These are phyloP conservation scores for Dioscorea cayenensis DNA, from an alignment of 116 monocot species.

Conservation along the genomic window DNA sequence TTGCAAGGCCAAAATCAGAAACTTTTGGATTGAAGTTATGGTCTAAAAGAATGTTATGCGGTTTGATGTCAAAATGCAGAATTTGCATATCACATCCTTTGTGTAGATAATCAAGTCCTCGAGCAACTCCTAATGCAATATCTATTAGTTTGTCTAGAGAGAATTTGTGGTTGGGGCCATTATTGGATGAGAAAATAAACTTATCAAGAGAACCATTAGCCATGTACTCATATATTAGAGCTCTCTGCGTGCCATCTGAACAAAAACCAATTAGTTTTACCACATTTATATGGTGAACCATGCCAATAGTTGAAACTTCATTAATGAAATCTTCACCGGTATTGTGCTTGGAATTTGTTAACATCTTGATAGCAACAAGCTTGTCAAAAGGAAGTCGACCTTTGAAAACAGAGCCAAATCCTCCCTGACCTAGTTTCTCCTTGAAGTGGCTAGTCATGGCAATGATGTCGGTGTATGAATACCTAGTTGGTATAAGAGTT, in stretches of 20 bases:
- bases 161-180: not conserved
- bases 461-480: conserved; percentile 8
- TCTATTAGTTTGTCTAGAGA: conserved; percentile 4
- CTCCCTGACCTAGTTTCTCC: conserved; percentile 1
- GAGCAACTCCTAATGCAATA: conserved; percentile 19
- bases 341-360: conserved; percentile 1
- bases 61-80: conserved; percentile 64
- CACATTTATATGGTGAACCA: conserved; percentile 10
- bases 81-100: conserved; percentile 42
- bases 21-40: conserved; percentile 28
- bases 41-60: conserved; percentile 47
- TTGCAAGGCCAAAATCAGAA: conserved; percentile 58
- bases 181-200: not conserved
- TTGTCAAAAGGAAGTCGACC: not conserved
- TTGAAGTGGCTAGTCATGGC: conserved; percentile 9
- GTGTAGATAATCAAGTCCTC: conserved; percentile 43
- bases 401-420: conserved; percentile 1
- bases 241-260: conserved; percentile 6
- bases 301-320: conserved; percentile 15
- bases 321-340: conserved; percentile 9
- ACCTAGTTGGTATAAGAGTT: conserved; percentile 5
- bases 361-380: not conserved
- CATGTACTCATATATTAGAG: conserved; percentile 13
- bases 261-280: conserved; percentile 6
- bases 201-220: conserved; percentile 6